Base-by-base conservation (phyloP, 1,284 basidiomycete genomes). In the Pseudozyma sp. region DNA sequence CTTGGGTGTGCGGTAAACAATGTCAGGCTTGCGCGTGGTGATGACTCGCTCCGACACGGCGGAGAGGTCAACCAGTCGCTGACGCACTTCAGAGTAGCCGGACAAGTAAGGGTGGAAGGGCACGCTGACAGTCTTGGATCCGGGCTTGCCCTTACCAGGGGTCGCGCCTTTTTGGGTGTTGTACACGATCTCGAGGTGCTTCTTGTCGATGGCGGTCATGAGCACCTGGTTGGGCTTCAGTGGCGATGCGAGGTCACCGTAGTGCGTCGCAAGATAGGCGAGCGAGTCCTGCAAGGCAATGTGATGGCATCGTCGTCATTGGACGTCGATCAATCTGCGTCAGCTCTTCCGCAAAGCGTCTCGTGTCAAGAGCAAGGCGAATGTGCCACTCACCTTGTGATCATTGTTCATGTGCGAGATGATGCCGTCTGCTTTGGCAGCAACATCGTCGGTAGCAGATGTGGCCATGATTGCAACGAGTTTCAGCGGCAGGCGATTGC, bases 391-490 rank as follows among this genome's bases (percentile, higher is more conserved):
- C 34, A 75, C 72, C 72, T 70, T 63, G 63, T 75, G 72, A 29
- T 69, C 72, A 29, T 67, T 75, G 72, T 75, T 75, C 72, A 75
- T 75, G 60, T 75, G 67, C 16, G 67, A 67, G 43, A 69, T 51
- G 39, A 75, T 69, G 33, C 63, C 64, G 13, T 66, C 72, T 24
- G 67, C 62, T 63, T 75, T 75, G 35, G 67, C 52, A 42, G 63
- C 67, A 24, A 75, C 45, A n/a, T 75, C 72, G 45, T 75, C 67
- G 11, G 48, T 48, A 51, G 47, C 39, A 2, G 24, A 24, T 5
- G 52, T 24, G 10, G 65, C 54, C 54, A 60, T 65, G 8, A 39
- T 62, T 29, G 35, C 53, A 14, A 24, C 30, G 34, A 5, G 31
- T 47, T n/a, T 7, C n/a, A 13, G 40, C 24, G 24, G 24, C 24